phyloP scores from a whole-genome alignment of 805 yeast genomes.

The Sporopachydermia lactativora region DNA sequence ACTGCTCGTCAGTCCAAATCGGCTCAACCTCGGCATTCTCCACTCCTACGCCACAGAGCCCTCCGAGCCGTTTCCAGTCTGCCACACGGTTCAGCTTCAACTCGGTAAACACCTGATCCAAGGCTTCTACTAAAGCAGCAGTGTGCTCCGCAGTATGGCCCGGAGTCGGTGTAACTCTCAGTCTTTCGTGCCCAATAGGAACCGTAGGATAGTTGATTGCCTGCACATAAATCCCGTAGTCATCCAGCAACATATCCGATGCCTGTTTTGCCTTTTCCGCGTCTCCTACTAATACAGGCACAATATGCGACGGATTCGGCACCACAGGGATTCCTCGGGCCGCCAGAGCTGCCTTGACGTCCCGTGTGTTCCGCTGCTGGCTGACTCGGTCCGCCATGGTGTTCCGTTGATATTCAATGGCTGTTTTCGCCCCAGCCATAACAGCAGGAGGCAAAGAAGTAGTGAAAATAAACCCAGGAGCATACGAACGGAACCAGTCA shows the following conservation, averaged over 20 bases:
- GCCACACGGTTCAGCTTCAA: constrained; percentile 58
- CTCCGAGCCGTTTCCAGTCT: constrained; percentile 73
- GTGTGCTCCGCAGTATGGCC: constrained; percentile 75
- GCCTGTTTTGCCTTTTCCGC: constrained; percentile 88
- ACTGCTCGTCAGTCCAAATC: constrained; percentile 80
- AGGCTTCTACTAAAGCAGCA: constrained; percentile 61
- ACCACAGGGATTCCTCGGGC: constrained; percentile 81
- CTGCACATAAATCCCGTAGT: constrained; percentile 86
- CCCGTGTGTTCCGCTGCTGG: constrained; percentile 77
- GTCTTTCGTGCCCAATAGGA: constrained; percentile 87
- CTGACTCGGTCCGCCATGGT: constrained; percentile 64
- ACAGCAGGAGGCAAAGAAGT: constrained; percentile 95
- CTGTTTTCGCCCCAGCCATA: constrained; percentile 89
- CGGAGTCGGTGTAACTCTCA: constrained; percentile 98
- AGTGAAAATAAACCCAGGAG: constrained; percentile 96
- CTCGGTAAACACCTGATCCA: constrained; percentile 68
- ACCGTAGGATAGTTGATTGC: constrained; percentile 98
- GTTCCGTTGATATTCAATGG: constrained; percentile 72
- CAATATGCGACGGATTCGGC: constrained; percentile 96
- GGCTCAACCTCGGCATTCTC: constrained; percentile 37
- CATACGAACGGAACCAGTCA: constrained; percentile 92
- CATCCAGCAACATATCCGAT: constrained; percentile 73
- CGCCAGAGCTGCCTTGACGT: constrained; percentile 61
- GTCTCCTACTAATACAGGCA: constrained; percentile 89
- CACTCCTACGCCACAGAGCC: constrained; percentile 84